These are phyloP conservation scores for Diophrys appendiculata DNA, from an alignment of 73 alveolate genomes.

Conservation along the genomic window DNA sequence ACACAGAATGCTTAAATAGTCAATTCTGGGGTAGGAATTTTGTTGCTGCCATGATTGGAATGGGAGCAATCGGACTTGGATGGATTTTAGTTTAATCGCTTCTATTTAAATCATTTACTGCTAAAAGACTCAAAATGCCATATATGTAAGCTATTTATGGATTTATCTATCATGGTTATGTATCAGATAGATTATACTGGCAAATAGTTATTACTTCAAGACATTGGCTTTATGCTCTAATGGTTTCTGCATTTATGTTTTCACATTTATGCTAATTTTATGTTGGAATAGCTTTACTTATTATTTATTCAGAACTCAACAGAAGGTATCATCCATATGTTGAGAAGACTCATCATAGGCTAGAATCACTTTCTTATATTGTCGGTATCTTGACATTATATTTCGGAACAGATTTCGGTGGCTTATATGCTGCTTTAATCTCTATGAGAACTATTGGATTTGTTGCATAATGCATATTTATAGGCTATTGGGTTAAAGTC, in stretches of 20 bases:
- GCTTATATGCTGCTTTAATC: not conserved
- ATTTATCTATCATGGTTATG: not conserved
- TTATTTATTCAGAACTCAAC: not conserved
- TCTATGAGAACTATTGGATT: not conserved
- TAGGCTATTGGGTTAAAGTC: not conserved
- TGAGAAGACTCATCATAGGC: not conserved
- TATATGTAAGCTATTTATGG: slow-evolving; percentile 1
- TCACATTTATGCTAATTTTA: not conserved
- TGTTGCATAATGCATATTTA: not conserved
- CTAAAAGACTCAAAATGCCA: not conserved
- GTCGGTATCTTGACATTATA: not conserved
- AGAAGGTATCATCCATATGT: not conserved
- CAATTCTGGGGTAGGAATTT: not conserved
- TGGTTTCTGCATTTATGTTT: not conserved
- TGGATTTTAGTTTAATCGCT: not conserved
- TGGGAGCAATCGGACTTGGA: not conserved
- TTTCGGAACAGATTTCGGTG: not conserved
- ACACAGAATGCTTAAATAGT: not conserved
- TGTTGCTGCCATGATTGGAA: not conserved
- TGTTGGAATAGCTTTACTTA: not conserved
- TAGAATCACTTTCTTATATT: not conserved
- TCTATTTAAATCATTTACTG: no score
- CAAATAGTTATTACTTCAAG: not conserved
- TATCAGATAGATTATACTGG: no score
- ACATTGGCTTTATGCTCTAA: not conserved